Evolutionary conservation across 768 basidiomycete species (phyloP).

Genomic region (Lactarius psammicola): DNA sequence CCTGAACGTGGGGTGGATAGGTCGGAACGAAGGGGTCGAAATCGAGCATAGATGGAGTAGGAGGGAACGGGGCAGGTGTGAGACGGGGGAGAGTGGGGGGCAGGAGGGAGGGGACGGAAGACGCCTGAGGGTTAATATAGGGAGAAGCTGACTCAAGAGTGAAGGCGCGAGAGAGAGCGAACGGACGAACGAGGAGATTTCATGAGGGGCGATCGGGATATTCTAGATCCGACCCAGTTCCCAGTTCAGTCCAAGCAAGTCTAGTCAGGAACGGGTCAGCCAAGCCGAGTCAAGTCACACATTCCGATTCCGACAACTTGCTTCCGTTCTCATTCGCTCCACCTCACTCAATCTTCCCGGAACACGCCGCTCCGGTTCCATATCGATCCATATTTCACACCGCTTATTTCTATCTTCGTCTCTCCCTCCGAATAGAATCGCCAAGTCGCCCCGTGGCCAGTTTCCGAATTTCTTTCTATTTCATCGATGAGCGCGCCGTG

Average conservation of each 20-base stretch:
- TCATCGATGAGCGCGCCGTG: neutral
- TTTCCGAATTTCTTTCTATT: neutral
- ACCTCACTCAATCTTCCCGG: neutral
- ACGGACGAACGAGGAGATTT: neutral
- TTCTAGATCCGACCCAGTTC: constrained; percentile 27
- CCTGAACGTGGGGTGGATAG: constrained; percentile 13
- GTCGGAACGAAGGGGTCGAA: constrained; percentile 16
- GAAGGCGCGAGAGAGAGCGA: neutral
- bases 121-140: constrained; percentile 23
- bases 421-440: neutral
- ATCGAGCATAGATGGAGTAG: constrained; percentile 16
- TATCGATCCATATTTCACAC: neutral
- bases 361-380: neutral
- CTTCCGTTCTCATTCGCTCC: neutral
- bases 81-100: neutral
- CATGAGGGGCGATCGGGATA: constrained; percentile 20
- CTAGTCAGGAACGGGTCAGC: neutral
- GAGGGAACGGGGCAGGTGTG: neutral
- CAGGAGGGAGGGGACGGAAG: neutral
- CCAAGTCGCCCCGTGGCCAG: neutral
- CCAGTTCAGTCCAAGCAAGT: constrained; percentile 10
- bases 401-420: neutral
- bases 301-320: constrained; percentile 1
- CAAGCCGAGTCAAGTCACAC: constrained; percentile 2
- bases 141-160: constrained; percentile 16